These are phyloP conservation scores for Heimioporus retisporus DNA, from an alignment of 1,284 basidiomycete genomes.

Conservation along the genomic window DNA sequence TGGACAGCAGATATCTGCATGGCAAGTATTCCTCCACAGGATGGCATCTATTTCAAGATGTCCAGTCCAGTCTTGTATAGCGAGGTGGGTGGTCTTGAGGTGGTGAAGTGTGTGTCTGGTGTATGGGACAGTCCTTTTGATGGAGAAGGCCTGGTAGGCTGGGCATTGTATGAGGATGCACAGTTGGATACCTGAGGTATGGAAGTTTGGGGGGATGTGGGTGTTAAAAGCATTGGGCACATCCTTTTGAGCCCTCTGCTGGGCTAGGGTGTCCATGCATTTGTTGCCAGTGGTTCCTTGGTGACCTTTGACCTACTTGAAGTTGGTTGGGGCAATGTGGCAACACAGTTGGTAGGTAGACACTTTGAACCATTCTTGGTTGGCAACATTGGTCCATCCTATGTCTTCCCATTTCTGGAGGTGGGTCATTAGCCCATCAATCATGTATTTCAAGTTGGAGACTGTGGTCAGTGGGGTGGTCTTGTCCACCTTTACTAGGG, in stretches of 20 bases:
- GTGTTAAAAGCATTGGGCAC: not conserved
- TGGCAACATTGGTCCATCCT: not conserved
- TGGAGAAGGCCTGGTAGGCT: too few species aligned
- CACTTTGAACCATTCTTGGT: not conserved
- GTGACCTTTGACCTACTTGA: not conserved
- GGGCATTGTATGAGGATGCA: too few species aligned
- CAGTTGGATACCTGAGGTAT: too few species aligned
- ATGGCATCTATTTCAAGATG: not conserved
- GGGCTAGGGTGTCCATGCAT: not conserved
- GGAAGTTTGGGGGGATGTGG: too few species aligned
- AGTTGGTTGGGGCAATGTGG: not conserved
- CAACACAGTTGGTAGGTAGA: not conserved
- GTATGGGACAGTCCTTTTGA: not conserved
- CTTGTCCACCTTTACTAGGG: too few species aligned
- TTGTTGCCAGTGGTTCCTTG: not conserved
- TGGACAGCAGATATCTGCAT: not conserved
- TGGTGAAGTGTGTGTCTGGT: not conserved
- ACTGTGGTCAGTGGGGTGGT: not conserved
- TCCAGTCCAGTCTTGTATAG: not conserved
- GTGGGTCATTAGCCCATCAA: not conserved
- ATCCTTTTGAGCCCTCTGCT: not conserved
- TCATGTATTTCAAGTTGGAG: not conserved
- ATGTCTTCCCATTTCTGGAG: not conserved
- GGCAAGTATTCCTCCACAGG: not conserved
- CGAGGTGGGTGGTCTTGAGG: not conserved